Evolutionary conservation across 495 filamentous ascomycete species (phyloP), one percentile per base, ranked within the genome.

Genomic region (Bombardia bombarda): DNA sequence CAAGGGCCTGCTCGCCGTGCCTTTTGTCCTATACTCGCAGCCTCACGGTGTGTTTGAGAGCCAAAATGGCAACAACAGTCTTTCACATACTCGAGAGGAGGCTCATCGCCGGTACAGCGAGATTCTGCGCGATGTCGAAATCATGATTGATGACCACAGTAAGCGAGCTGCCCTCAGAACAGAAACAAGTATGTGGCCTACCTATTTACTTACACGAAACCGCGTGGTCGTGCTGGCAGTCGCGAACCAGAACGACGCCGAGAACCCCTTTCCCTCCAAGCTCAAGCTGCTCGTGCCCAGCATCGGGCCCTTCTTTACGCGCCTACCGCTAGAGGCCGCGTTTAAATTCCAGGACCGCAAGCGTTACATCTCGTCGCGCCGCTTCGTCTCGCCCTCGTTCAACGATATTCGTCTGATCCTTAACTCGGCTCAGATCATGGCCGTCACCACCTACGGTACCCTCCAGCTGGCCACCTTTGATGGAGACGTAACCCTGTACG

Each of bases 301-400:
- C 12, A 82, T 97, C 25, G 90, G 90, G 19, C 80, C 69, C 12
- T 97, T 98, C 72, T 97, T 95, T 67, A 98, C 93, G 0, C 78
- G 79, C 4, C 69, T 97, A 3, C 78, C 79, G 8, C 75, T 98
- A 1, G 84, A 87, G 56, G 83, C 87, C 38, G 90, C 93, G 6
- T 98, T 98, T 69, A 79, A 79, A 43, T 90, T 84, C 56, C 92
- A 97, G 62, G 92, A 98, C 62, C 56, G 69, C 33, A 80, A 77
- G 35, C 80, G 92, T 2, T 83, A 79, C 58, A 98, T 98, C 63
- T 93, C 86, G 44, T 86, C 80, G 3, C 83, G 92, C 6, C 83
- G 92, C 20, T 98, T 96, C 56, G 92, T 98, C 8, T 83, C 92
- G 4, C 93, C 93, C 0, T 95, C 88, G 10, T 98, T 98, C 75